Base-by-base conservation (phyloP, 176 grass and related monocot genomes). In the Themeda triandra region DNA sequence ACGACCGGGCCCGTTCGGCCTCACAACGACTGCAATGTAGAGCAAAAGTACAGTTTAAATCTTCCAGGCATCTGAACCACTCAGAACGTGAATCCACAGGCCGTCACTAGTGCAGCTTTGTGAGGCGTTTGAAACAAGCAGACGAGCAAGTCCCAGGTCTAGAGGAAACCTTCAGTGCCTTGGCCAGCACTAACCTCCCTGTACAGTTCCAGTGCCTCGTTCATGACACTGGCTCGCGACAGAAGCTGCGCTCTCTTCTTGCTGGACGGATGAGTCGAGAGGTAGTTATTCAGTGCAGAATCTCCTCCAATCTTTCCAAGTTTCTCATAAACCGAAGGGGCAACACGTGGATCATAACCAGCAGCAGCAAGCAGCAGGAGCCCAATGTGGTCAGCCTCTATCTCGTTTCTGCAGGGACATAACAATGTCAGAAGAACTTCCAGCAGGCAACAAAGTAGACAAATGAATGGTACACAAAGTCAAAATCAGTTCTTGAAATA, bases 351-450 rank as follows among this genome's bases (percentile, higher is more conserved):
- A 84, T 98, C 93, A n/a, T 92, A 98, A 58, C 96, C 96, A 93
- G 96, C 91, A 70, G 93, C 65, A 44, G 85, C 96, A 4, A 95
- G 89, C 54, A 98, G 77, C 93, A 98, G 82, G 58, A 98, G 77
- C 67, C 96, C 96, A 75, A 98, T 98, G 49, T 95, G 89, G 86
- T 98, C 96, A 23, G 96, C 93, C 81, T 98, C 96, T 79, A 95
- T 92, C 84, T 98, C 96, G 89, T 91, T 98, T 93, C 96, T 98
- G 70, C 56, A 70, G n/a, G 4, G 14, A 28, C 21, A 80, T 71
- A 46, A 37, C 40, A 88, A 36, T 27, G 66, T 86, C 37, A 39
- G 0, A 56, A 64, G 36, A 59, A 71, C 12, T 81, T 77, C 39
- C 40, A 51, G 25, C 65, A 84, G 32, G 58, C 63, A 59, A 79